These are phyloP conservation scores for Senna tora DNA, from an alignment of 306 rosid genomes.

Conservation along the genomic window DNA sequence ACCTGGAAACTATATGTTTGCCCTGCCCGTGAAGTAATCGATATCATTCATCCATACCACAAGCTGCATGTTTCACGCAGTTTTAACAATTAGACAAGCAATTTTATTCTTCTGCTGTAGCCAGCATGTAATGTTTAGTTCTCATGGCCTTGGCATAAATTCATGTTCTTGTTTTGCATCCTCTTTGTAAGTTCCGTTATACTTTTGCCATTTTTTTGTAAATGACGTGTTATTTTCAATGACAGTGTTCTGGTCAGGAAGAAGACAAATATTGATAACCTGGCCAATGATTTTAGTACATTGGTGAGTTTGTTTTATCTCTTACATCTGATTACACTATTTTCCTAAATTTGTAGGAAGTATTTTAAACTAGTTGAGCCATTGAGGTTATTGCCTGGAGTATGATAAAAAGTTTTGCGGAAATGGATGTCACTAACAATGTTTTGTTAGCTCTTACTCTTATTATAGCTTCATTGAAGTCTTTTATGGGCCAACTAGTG, in stretches of 20 bases:
- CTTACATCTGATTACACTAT: slow-evolving; percentile 17
- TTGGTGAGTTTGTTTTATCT: slow-evolving; percentile 53
- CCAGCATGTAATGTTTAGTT: not conserved
- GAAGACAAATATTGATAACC: slow-evolving; percentile 52
- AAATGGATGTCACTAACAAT: not conserved
- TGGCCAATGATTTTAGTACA: slow-evolving; percentile 67
- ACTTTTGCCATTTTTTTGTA: slow-evolving; percentile 7
- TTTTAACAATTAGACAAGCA: not conserved
- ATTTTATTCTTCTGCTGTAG: not conserved
- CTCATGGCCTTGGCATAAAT: slow-evolving; percentile 2
- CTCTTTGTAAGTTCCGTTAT: not conserved
- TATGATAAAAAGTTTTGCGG: not conserved
- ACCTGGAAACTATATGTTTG: not conserved
- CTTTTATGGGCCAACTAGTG: not conserved
- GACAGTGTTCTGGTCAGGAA: slow-evolving; percentile 72
- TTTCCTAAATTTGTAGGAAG: not conserved
- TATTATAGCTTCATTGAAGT: not conserved
- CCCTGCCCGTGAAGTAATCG: no score
- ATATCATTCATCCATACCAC: no score
- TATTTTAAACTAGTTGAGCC: not conserved
- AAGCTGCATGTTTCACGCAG: no score
- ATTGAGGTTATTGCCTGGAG: slow-evolving; percentile 19
- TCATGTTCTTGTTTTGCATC: not conserved
- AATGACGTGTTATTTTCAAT: slow-evolving; percentile 7
- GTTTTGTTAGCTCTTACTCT: slow-evolving; percentile 7